Evolutionary conservation across 2,329 filamentous ascomycete species (phyloP), one percentile per base, ranked within the genome.

Genomic region (Xylaria sp.): DNA sequence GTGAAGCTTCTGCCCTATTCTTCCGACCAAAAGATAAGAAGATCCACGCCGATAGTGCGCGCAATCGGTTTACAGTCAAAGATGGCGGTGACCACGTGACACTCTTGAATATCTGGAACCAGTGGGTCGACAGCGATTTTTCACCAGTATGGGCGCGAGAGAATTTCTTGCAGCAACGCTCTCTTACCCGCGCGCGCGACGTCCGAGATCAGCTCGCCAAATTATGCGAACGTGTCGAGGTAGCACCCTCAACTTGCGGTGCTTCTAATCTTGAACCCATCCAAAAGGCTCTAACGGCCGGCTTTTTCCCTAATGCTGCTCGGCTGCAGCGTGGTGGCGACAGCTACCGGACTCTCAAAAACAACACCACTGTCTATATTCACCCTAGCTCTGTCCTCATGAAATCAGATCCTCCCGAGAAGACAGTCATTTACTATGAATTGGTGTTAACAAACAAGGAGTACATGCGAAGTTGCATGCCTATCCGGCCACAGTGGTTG

Each of bases 1-100:
- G 90, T 63, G 95, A 98, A 78, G 87, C 91, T 1, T 92, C 90
- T 3, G 89, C 93, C 0, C 84, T 99, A 4, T 99, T 97, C 81
- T 96, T 96, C 83, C 85, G 93, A 0, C 93, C 95, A 19, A 97
- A 97, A 74, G 93, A 99, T 78, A 97, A 98, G 81, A 97, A 97
- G 75, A 90, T 97, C 27, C 92, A 97, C 72, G 95, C 95, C 11
- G 94, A 99, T 75, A 92, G 90, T 64, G 95, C 95, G 0, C 88
- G 93, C 13, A 89, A 90, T 35, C 87, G 94, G 1, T 98, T 98
- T 77, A 96, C 92, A 0, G 82, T 94, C 73, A 92, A 92, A 70
- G 93, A 96, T 63, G 93, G 93, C 35, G 95, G 95, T 41, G 95
- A 99, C 73, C 91, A 97, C 70, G 75, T 95, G 4, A 93, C 92